phyloP scores from a whole-genome alignment of 768 basidiomycete genomes.

The Boletellus ananiceps region DNA sequence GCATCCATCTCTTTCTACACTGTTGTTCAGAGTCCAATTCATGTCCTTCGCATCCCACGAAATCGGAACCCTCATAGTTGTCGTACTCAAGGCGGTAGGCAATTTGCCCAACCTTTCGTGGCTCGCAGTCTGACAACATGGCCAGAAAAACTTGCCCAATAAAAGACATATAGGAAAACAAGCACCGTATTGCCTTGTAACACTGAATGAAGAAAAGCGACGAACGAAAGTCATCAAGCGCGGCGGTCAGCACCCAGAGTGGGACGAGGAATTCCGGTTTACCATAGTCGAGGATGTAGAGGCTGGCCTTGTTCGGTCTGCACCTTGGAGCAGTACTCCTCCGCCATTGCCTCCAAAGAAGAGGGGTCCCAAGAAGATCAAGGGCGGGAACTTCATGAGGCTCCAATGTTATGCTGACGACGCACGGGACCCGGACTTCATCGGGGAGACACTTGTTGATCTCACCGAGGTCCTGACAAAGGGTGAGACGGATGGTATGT shows the following conservation, averaged over 20 bases:
- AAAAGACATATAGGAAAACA: conserved; percentile 95
- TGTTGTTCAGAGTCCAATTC: conserved; percentile 9
- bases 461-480: conserved; percentile 87
- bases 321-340: conserved; percentile 43
- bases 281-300: conserved; percentile 75
- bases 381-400: conserved; percentile 71
- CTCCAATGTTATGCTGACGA: conserved; percentile 94
- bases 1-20: conserved; percentile 1
- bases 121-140: conserved; percentile 18
- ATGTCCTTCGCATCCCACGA: conserved; percentile 65
- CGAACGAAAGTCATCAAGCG: conserved; percentile 92
- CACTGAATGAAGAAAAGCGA: conserved; percentile 75
- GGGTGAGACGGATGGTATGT: conserved; percentile 93
- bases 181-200: conserved; percentile 88
- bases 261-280: conserved; percentile 98
- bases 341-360: conserved; percentile 71
- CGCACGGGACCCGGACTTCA: conserved; percentile 88
- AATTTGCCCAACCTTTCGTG: conserved; percentile 2
- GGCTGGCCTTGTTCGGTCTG: conserved; percentile 44
- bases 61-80: conserved; percentile 91
- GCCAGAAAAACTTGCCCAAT: conserved; percentile 82
- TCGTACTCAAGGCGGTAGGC: conserved; percentile 90
- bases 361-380: conserved; percentile 46
- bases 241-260: conserved; percentile 97
- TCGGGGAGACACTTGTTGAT: conserved; percentile 87